phyloP scores from a whole-genome alignment of 2,329 filamentous ascomycete genomes.

The Macrophomina tecta region DNA sequence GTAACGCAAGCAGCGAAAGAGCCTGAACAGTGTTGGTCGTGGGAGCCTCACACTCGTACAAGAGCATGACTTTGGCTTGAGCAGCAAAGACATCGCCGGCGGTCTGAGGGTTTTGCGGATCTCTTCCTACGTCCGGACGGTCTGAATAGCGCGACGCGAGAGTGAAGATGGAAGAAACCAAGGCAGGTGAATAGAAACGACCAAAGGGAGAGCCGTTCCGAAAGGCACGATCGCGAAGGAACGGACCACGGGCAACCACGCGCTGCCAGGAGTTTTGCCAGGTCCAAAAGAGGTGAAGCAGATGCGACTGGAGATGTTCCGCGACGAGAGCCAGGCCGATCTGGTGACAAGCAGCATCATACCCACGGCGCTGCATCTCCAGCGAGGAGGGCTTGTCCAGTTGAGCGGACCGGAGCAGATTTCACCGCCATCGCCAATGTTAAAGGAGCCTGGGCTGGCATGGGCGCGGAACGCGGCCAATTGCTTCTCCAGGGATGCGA shows the following conservation, averaged over 20 bases:
- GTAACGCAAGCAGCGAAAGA: background rate
- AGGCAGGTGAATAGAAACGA: background rate
- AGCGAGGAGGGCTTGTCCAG: background rate
- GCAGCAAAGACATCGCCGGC: background rate
- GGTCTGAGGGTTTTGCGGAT: background rate
- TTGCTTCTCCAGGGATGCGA: background rate
- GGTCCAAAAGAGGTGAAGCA: slow-evolving; percentile 3
- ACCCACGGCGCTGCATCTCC: slow-evolving; percentile 1
- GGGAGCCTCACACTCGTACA: slow-evolving; percentile 3
- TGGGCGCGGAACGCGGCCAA: background rate
- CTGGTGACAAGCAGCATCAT: background rate
- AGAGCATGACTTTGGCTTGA: background rate
- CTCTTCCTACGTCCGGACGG: background rate
- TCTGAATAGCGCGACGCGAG: slow-evolving; percentile 10
- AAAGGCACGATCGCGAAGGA: background rate
- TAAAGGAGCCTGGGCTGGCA: background rate
- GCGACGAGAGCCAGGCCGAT: background rate
- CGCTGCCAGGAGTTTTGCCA: slow-evolving; percentile 5
- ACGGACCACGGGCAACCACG: background rate
- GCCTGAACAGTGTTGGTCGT: slow-evolving; percentile 9
- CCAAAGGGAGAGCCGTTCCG: background rate
- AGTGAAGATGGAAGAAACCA: background rate
- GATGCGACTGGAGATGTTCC: background rate
- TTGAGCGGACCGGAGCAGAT: background rate
- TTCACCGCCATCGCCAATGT: slow-evolving; percentile 7